Percentiles rank a stretch among this genome's conserved stretches.
phyloP scores from a whole-genome alignment of 1,139 yeast genomes.

The Magnusiomyces suaveolens region DNA sequence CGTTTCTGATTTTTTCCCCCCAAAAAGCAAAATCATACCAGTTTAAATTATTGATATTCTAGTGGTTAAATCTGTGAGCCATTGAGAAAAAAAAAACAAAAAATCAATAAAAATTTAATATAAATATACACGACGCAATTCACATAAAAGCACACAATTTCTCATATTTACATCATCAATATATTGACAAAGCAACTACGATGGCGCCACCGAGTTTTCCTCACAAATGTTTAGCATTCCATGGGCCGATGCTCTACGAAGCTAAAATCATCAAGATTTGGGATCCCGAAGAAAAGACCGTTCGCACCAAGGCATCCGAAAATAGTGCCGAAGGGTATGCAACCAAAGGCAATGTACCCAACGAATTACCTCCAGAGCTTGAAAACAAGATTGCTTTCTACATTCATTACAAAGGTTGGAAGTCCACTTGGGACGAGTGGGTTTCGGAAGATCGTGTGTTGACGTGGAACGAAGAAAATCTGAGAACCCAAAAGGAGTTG shows the following conservation, averaged over 20 bases:
- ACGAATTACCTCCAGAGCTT: slow-evolving; percentile 41
- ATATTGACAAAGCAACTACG: too few species aligned
- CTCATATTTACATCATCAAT: too few species aligned
- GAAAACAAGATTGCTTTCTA: slow-evolving; percentile 41
- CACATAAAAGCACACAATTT: too few species aligned
- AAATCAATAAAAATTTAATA: too few species aligned
- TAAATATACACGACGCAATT: too few species aligned
- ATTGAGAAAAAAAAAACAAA: too few species aligned
- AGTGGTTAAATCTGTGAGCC: too few species aligned
- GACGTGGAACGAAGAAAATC: slow-evolving; percentile 59
- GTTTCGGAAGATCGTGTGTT: slow-evolving; percentile 60
- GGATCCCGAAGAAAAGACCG: slow-evolving; percentile 40
- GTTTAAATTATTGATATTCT: too few species aligned
- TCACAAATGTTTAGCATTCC: slow-evolving; percentile 60
- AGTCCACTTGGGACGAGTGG: slow-evolving; percentile 96
- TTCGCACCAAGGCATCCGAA: slow-evolving; percentile 16
- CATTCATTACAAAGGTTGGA: slow-evolving; percentile 95
- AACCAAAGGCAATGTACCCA: slow-evolving; percentile 22
- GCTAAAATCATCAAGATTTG: slow-evolving; percentile 67
- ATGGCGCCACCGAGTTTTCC: slow-evolving; percentile 16
- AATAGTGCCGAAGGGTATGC: slow-evolving; percentile 19
- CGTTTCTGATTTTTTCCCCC: too few species aligned
- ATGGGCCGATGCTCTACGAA: slow-evolving; percentile 84
- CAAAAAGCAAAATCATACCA: too few species aligned
- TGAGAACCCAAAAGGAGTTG: slow-evolving; percentile 54